Conservation (phyloP, 192 early-diverging fungal genomes). For the Rhizoclosmatium globosum region DNA sequence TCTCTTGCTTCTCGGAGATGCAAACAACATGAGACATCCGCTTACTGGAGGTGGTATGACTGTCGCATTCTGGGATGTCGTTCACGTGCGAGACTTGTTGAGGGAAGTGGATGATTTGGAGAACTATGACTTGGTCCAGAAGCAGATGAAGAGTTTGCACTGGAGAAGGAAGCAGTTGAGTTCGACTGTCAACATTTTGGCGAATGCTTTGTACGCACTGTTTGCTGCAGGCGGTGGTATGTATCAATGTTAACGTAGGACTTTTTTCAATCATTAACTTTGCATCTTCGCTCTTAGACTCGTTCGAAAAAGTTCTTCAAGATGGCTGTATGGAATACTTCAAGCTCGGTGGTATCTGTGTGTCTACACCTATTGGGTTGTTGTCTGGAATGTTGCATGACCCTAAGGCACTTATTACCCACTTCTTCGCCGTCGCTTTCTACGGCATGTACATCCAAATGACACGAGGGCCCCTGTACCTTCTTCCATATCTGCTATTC, state of each 20-base stretch:
- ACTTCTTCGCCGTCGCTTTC: slow-evolving; percentile 93
- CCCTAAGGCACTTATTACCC: slow-evolving; percentile 80
- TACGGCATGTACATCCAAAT: slow-evolving; percentile 48
- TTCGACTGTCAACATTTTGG: slow-evolving; percentile 88
- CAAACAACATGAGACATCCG: slow-evolving; percentile 95
- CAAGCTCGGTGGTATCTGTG: slow-evolving; percentile 79
- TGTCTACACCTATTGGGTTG: slow-evolving; percentile 83
- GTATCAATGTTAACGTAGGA: slow-evolving; percentile 5
- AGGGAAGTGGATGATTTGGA: slow-evolving; percentile 56
- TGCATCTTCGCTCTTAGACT: slow-evolving; percentile 54
- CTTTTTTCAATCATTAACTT: slow-evolving; percentile 9
- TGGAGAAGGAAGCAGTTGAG: slow-evolving; percentile 80
- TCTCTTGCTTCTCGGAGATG: slow-evolving; percentile 89
- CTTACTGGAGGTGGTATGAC: slow-evolving; percentile 99
- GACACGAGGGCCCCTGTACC: slow-evolving; percentile 30
- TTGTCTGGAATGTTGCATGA: slow-evolving; percentile 80
- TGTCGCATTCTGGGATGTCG: slow-evolving; percentile 91
- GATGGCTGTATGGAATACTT: slow-evolving; percentile 92
- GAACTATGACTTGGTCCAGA: slow-evolving; percentile 55
- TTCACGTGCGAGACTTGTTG: slow-evolving; percentile 73
- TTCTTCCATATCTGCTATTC: slow-evolving; percentile 39
- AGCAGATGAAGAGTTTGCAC: slow-evolving; percentile 70
- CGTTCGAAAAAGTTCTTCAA: slow-evolving; percentile 75
- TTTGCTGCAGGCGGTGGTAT: slow-evolving; percentile 85
- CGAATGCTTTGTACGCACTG: slow-evolving; percentile 88